Base-by-base conservation (phyloP, 2,329 filamentous ascomycete genomes). In the Aureobasidium sp. region DNA sequence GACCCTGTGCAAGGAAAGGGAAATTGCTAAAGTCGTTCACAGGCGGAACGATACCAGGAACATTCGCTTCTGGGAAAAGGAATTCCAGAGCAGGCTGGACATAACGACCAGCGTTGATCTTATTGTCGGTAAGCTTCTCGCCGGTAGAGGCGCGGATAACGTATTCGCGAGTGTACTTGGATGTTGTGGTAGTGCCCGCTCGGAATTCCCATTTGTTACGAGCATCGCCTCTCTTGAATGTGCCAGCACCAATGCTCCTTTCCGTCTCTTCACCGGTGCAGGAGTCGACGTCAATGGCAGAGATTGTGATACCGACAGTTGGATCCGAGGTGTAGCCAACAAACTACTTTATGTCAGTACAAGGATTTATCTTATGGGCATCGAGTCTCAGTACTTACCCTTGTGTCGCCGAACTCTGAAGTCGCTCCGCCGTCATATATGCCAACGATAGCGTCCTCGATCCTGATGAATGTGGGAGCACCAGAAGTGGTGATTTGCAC, bases 371-470 rank as follows among this genome's bases (percentile, higher is more conserved):
- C 19, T 29, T 9, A 9, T 42, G 38, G 9, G 13, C 15, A 29
- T 11, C 9, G n/a, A 31, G 15, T 10, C 29, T 29, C 4, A 42
- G 10, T 31, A 47, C 61, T 59, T 45, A 69, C 64, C 21, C 63
- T 65, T 1, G 64, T 67, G 51, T 74, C 69, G 2, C 73, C 74
- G 21, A 73, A 60, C 60, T 77, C 74, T 1, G 73, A 69, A 35
- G 68, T 69, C 17, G 65, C 61, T n/a, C 69, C 66, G 2, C 62
- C 66, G 13, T 74, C 72, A 29, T 70, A 69, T 23, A 77, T 69
- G 13, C 74, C 75, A 45, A 77, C 70, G 33, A 76, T 69, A 7
- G 73, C 71, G 55, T 77, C 75, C 61, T 78, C 75, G 23, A 77
- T 68, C 15, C 74, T 70, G 27, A 77, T 72, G 63, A 74, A 77